Evolutionary conservation across 208 protist genomes (phyloP).

Genomic region (Acanthamoeba castellanii): DNA sequence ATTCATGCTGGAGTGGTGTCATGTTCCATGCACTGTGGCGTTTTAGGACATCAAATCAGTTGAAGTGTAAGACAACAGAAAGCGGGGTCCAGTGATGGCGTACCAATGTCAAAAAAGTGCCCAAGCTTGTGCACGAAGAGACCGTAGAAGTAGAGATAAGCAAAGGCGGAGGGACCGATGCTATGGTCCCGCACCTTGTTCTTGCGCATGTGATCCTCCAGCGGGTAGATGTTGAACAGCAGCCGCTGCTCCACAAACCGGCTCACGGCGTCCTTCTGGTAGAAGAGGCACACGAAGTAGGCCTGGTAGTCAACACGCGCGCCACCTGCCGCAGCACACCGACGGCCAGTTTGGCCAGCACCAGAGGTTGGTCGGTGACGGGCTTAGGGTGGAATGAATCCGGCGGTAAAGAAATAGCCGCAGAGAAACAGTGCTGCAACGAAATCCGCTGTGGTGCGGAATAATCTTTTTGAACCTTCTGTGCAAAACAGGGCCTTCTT

Average conservation of each 20-base stretch:
- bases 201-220: not conserved
- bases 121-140: slow-evolving; percentile 68
- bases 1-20: slow-evolving; percentile 62
- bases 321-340: not conserved
- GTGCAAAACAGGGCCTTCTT: no score
- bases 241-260: slow-evolving; percentile 60
- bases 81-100: not conserved
- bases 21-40: slow-evolving; percentile 39
- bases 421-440: no score
- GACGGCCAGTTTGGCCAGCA: slow-evolving; percentile 15
- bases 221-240: slow-evolving; percentile 29
- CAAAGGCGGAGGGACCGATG: slow-evolving; percentile 40
- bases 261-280: slow-evolving; percentile 31
- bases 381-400: no score
- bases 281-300: slow-evolving; percentile 75
- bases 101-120: slow-evolving; percentile 66
- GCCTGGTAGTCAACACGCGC: slow-evolving; percentile 56
- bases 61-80: not conserved
- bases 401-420: no score
- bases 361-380: slow-evolving; percentile 39
- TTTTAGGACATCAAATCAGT: not conserved
- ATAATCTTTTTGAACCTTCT: no score
- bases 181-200: not conserved
- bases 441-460: no score
- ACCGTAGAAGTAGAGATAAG: slow-evolving; percentile 66